Evolutionary conservation across 495 filamentous ascomycete species (phyloP), one percentile per base, ranked within the genome.

Genomic region (Trichocladium antarcticum): DNA sequence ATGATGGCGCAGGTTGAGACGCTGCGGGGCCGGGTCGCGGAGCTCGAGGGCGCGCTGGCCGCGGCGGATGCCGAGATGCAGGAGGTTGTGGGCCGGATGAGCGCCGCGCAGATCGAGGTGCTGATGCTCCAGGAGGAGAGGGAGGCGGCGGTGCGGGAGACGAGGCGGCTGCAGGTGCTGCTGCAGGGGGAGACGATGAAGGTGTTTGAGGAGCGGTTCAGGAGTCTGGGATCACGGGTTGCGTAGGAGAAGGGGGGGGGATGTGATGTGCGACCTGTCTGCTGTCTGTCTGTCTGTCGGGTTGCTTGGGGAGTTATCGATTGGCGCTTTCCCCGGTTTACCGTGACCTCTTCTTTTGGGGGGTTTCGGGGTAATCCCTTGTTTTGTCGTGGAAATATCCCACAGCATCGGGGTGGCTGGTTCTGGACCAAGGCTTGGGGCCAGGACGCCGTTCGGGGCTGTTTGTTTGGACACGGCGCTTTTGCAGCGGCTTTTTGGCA

Each of bases 61-160:
- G 78, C 92, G 50, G 87, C 92, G 16, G 92, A 97, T 57, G 70
- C 72, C 48, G 90, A 96, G 72, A 96, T 98, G 92, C 79, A 90
- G 61, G 84, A 92, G 64, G 90, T 96, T 2, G 85, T 98, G 14
- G 73, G 82, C 46, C 75, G 84, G 46, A 95, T 98, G 88, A 95
- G 88, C 67, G 73, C 79, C 50, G 89, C 90, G 7, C 92, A 97
- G 70, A 88, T 95, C 47, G 88, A 95, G 67, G 92, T 98, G 32
- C 79, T 88, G 60, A 80, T 88, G 58, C 74, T 98, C 44, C 89
- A 96, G 67, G 84, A 84, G 67, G 84, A 93, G 68, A 80, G 89
- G 60, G 92, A 98, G 56, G 85, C 87, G 51, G 89, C 92, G 34
- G 77, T 92, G 56, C 79, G 81, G 43, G 79, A 84, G 68, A 94